A percentile compares a stretch with the other conserved stretches of the same genome.
Evolutionary conservation across 192 early-diverging fungal genomes (phyloP).

Genomic region (Backusella westeae): DNA sequence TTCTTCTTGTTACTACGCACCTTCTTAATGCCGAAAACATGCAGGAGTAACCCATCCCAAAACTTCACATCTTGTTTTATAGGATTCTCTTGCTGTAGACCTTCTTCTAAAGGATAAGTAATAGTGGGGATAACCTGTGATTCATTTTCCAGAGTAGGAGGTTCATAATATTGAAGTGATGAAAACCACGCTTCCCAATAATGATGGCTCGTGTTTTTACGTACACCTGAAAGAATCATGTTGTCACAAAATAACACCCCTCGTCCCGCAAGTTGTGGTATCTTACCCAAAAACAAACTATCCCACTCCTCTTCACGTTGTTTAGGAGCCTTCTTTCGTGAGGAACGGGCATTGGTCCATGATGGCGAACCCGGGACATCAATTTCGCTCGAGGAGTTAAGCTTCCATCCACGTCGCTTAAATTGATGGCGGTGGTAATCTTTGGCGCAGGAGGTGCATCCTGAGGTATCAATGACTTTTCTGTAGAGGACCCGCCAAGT

Average conservation of each 20-base stretch:
- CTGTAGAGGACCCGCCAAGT: constrained; percentile 24
- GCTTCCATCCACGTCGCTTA: background rate
- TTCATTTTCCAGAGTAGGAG: background rate
- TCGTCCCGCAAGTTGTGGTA: constrained; percentile 17
- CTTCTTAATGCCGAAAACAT: background rate
- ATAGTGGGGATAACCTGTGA: background rate
- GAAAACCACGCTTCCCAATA: constrained; percentile 29
- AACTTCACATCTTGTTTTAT: background rate
- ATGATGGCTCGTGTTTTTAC: background rate
- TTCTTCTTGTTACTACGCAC: background rate
- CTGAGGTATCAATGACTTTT: background rate
- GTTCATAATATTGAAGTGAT: constrained; percentile 25
- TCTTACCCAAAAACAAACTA: constrained; percentile 24
- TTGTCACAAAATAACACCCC: constrained; percentile 27
- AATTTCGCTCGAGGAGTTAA: background rate
- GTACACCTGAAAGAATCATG: constrained; percentile 32
- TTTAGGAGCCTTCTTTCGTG: background rate
- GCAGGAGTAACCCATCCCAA: background rate
- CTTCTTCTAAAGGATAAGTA: background rate
- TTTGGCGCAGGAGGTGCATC: constrained; percentile 13
- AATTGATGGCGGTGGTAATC: constrained; percentile 17
- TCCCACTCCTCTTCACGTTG: constrained; percentile 11
- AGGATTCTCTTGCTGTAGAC: background rate
- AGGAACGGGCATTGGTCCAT: background rate
- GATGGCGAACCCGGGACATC: background rate